These are phyloP conservation scores for Colletotrichum lentis DNA, from an alignment of 2,329 filamentous ascomycete genomes.

Conservation along the genomic window DNA sequence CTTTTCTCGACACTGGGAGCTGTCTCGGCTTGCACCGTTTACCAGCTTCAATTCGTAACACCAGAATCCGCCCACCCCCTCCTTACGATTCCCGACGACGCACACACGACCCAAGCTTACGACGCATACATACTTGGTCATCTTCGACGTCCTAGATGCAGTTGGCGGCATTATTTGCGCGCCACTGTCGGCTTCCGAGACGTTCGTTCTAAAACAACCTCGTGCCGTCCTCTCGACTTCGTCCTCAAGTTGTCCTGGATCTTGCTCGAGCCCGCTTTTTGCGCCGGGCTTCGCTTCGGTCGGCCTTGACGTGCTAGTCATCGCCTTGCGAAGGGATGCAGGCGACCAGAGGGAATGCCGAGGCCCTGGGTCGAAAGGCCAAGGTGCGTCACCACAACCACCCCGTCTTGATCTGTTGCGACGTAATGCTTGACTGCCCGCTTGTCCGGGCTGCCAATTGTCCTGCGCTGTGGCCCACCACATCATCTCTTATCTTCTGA, in stretches of 20 bases:
- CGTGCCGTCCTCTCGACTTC: constrained; percentile 1
- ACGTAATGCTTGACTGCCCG: not conserved
- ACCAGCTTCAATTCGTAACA: constrained; percentile 25
- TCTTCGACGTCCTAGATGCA: constrained; percentile 16
- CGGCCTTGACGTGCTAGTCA: constrained; percentile 33
- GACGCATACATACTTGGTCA: not conserved
- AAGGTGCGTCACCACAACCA: constrained; percentile 55
- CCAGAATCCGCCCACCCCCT: not conserved
- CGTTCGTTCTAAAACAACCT: constrained; percentile 11
- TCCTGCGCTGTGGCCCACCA: not conserved
- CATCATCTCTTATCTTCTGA: not conserved
- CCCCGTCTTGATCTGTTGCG: not conserved
- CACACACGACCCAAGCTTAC: not conserved
- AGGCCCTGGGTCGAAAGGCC: constrained; percentile 68
- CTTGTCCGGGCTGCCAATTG: constrained; percentile 6
- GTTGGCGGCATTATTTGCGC: constrained; percentile 15
- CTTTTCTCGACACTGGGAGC: constrained; percentile 7
- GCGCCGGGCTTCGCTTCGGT: constrained; percentile 32
- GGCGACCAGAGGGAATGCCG: constrained; percentile 63
- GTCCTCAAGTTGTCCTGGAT: constrained; percentile 4
- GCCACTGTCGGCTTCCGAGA: constrained; percentile 20
- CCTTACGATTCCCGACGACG: not conserved
- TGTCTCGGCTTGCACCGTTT: not conserved
- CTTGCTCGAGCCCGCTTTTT: not conserved
- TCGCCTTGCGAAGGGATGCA: constrained; percentile 56